phyloP scores from a whole-genome alignment of 139 green algal species.

The Pleodorina starrii region DNA sequence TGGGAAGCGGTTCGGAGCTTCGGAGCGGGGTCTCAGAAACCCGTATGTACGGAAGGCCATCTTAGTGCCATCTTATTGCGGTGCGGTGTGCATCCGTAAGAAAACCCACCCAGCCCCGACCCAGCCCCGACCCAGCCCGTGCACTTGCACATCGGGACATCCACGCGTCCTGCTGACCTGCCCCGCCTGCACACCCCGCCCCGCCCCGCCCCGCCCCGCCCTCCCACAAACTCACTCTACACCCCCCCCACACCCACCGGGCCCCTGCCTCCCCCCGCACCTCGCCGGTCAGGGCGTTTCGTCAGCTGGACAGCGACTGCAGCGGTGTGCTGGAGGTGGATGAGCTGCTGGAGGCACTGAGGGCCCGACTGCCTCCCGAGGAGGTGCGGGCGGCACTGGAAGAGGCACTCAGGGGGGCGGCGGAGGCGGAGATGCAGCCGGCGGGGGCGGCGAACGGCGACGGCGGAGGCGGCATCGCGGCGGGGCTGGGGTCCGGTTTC shows the following conservation, averaged over 20 bases:
- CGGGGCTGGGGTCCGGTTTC: constrained; percentile 57
- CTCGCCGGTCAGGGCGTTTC: constrained; percentile 44
- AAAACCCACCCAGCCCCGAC: too few relatives aligned
- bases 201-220: too few relatives aligned
- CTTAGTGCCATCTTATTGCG: too few relatives aligned
- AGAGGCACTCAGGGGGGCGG: constrained; percentile 53
- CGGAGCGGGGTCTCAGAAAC: too few relatives aligned
- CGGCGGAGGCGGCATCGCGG: background rate
- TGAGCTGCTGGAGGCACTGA: constrained; percentile 58
- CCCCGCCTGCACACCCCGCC: too few relatives aligned
- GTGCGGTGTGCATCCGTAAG: too few relatives aligned
- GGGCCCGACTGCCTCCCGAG: constrained; percentile 53
- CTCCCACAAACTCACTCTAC: background rate
- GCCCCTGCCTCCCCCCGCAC: background rate
- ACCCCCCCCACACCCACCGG: background rate
- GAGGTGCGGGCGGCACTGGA: constrained; percentile 54
- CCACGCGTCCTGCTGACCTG: too few relatives aligned
- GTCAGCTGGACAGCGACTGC: constrained; percentile 53
- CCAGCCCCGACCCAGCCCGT: too few relatives aligned
- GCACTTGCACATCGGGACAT: too few relatives aligned
- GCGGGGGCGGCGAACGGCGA: background rate
- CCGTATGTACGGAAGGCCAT: too few relatives aligned
- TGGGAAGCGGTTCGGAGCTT: too few relatives aligned
- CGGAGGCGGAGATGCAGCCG: background rate
- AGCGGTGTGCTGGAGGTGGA: constrained; percentile 55